These are phyloP conservation scores for Astragalus glycyphyllos DNA, from an alignment of 306 rosid species.

Conservation along the genomic window DNA sequence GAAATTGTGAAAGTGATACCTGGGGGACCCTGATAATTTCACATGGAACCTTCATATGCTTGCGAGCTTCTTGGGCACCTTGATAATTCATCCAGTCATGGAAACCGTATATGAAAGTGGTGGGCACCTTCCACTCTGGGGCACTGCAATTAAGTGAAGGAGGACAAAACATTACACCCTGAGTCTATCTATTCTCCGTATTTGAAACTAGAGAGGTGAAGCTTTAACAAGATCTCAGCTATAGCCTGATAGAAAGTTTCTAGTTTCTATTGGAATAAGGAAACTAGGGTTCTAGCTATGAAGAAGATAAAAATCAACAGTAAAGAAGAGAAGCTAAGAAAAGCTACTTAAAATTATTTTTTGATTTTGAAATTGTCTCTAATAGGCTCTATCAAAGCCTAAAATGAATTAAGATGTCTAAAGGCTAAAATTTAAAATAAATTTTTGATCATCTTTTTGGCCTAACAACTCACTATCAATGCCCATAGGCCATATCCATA, in stretches of 20 bases:
- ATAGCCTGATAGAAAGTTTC: background rate
- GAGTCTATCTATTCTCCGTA: background rate
- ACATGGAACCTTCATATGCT: conserved; percentile 86
- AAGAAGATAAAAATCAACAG: too few relatives aligned
- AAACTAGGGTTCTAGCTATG: too few relatives aligned
- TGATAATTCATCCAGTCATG: conserved; percentile 91
- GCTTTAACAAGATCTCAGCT: conserved; percentile 8
- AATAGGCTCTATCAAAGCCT: too few relatives aligned
- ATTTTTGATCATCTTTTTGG: too few relatives aligned
- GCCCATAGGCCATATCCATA: background rate
- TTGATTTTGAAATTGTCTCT: too few relatives aligned
- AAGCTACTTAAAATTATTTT: too few relatives aligned
- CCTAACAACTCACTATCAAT: too few relatives aligned
- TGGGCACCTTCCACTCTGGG: conserved; percentile 93
- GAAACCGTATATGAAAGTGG: conserved; percentile 85
- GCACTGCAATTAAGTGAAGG: conserved; percentile 59
- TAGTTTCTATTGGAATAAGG: too few relatives aligned
- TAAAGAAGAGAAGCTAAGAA: too few relatives aligned
- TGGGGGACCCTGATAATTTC: conserved; percentile 91
- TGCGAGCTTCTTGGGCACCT: conserved; percentile 95
- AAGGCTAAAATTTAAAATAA: too few relatives aligned
- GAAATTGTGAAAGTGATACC: conserved; percentile 55
- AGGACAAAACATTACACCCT: conserved; percentile 7
- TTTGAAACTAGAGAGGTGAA: conserved; percentile 23
- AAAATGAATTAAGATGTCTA: too few relatives aligned